Evolutionary conservation across 176 grass and related monocot species (phyloP).

Genomic region (Oryza meyeriana): DNA sequence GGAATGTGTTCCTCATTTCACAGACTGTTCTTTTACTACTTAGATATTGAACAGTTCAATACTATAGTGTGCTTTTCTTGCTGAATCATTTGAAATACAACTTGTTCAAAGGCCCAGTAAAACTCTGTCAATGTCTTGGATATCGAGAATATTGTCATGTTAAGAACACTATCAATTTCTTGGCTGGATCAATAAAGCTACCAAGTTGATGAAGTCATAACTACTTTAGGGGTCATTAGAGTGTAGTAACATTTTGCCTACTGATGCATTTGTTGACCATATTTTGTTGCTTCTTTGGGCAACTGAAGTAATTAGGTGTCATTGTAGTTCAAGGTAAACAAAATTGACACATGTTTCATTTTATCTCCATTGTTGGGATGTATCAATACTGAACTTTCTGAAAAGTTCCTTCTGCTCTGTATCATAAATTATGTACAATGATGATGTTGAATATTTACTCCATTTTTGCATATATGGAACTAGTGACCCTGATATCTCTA

Average conservation of each 20-base stretch:
- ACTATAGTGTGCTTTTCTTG: not conserved
- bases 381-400: not conserved
- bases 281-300: not conserved
- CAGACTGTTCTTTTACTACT: not conserved
- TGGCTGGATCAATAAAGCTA: not conserved
- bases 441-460: not conserved
- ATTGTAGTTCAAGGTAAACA: not conserved
- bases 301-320: not conserved
- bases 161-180: not conserved
- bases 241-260: not conserved
- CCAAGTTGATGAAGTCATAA: not conserved
- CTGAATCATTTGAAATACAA: not conserved
- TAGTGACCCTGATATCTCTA: constrained; percentile 11
- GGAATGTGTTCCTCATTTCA: constrained; percentile 1
- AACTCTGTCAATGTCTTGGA: too few species aligned
- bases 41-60: constrained; percentile 7
- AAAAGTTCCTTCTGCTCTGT: not conserved
- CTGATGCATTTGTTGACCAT: not conserved
- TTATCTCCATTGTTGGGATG: not conserved
- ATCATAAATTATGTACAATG: not conserved
- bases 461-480: constrained; percentile 9
- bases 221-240: constrained; percentile 3
- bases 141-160: not conserved
- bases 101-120: not conserved
- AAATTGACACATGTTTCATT: not conserved